Conservation (phyloP, 192 early-diverging fungal genomes). For the Coemansia nantahalensis region DNA sequence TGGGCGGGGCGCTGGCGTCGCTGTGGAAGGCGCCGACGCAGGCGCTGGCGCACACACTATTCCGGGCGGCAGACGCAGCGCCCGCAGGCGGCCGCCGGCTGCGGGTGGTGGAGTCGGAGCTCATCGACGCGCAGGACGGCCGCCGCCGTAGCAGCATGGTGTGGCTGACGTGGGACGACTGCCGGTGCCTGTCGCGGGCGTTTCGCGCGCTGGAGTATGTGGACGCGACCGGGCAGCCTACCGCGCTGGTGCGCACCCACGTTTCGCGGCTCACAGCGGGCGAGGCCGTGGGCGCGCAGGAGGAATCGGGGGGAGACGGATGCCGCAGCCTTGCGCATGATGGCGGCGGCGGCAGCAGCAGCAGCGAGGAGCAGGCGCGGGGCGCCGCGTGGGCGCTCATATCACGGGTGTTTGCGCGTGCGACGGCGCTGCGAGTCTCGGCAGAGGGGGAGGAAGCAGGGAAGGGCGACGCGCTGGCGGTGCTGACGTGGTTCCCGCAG, state of each 20-base stretch:
- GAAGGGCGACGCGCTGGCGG: constrained; percentile 35
- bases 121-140: constrained; percentile 5
- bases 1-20: constrained; percentile 24
- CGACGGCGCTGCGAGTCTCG: constrained; percentile 40
- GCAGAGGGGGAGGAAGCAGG: constrained; percentile 47
- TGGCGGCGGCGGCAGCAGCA: background rate
- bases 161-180: constrained; percentile 52
- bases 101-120: constrained; percentile 16
- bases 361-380: constrained; percentile 14
- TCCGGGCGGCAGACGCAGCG: constrained; percentile 1
- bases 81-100: constrained; percentile 3
- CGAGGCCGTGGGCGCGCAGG: constrained; percentile 10
- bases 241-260: constrained; percentile 35
- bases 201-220: constrained; percentile 45
- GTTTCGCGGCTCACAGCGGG: constrained; percentile 39
- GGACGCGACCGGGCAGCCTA: constrained; percentile 34
- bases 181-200: constrained; percentile 27
- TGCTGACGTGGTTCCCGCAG: constrained; percentile 51
- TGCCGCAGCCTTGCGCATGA: too few species aligned
- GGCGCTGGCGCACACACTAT: constrained; percentile 25
- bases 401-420: constrained; percentile 38
- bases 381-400: constrained; percentile 43
- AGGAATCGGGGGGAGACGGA: too few species aligned
- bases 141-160: constrained; percentile 8
- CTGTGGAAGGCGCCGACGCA: constrained; percentile 32